A percentile compares a stretch with the other conserved stretches of the same genome.
phyloP scores from a whole-genome alignment of 208 protist species.

The Trichomonas tenax region DNA sequence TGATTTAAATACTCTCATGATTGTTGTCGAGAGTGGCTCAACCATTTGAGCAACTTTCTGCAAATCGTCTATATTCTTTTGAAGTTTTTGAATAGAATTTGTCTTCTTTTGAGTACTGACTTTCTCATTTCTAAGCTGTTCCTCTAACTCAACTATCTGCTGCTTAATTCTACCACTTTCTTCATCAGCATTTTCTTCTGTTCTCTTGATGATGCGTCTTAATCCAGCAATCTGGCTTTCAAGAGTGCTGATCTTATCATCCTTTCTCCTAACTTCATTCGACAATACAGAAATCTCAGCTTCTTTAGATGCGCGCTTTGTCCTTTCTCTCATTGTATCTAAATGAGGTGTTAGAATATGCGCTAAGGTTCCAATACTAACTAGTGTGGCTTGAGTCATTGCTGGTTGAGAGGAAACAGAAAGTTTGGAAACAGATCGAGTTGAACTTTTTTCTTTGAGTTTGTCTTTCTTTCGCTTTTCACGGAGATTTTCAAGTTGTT shows the following conservation, averaged over 20 bases:
- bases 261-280: neutral
- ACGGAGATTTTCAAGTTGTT: neutral
- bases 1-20: neutral
- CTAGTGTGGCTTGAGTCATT: neutral
- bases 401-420: neutral
- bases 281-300: neutral
- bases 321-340: neutral
- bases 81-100: neutral
- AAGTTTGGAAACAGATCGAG: neutral
- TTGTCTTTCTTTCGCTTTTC: neutral
- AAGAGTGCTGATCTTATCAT: neutral
- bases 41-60: neutral
- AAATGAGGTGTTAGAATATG: neutral
- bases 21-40: neutral
- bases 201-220: neutral
- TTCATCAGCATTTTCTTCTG: neutral
- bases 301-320: neutral
- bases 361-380: neutral
- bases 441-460: neutral
- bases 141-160: neutral
- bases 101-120: neutral
- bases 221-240: neutral
- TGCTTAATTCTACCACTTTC: neutral
- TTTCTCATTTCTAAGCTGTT: neutral
- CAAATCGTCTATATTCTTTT: neutral